Evolutionary conservation across 129 eudicot genomes (phyloP).

Genomic region (Helichrysum umbraculigerum): DNA sequence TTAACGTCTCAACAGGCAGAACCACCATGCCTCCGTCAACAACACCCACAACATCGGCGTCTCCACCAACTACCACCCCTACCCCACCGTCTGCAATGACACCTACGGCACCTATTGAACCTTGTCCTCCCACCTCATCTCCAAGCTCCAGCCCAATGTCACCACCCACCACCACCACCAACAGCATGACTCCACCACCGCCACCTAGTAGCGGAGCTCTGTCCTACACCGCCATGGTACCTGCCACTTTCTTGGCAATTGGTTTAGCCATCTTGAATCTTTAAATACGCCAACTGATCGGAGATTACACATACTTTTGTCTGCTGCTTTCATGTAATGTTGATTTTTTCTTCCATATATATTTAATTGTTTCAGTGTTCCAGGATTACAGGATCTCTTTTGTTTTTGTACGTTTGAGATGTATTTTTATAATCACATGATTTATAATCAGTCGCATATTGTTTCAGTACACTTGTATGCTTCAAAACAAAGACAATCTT

Average conservation of each 20-base stretch:
- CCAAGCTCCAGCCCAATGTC: constrained; percentile 18
- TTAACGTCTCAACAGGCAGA: constrained; percentile 35
- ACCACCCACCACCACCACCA: constrained; percentile 14
- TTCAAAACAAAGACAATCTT: not conserved
- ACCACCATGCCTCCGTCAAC: constrained; percentile 34
- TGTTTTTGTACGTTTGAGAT: not conserved
- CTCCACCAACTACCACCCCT: constrained; percentile 22
- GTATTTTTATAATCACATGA: constrained; percentile 11
- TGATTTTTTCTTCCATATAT: not conserved
- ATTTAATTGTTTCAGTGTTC: not conserved
- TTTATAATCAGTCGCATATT: not conserved
- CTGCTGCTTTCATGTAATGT: not conserved
- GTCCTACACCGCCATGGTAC: constrained; percentile 28
- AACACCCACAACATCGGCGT: constrained; percentile 18
- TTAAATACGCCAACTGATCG: not conserved
- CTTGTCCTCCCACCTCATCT: constrained; percentile 31
- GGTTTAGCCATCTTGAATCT: constrained; percentile 43
- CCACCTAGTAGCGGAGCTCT: constrained; percentile 32
- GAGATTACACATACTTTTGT: not conserved
- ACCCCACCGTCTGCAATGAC: constrained; percentile 23
- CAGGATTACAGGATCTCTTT: not conserved
- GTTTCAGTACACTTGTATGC: not conserved
- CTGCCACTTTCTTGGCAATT: constrained; percentile 37
- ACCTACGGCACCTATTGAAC: constrained; percentile 6
- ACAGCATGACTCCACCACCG: constrained; percentile 11